A percentile compares a stretch with the other conserved stretches of the same genome.
Evolutionary conservation across 2,329 filamentous ascomycete species (phyloP).

Genomic region (Fusarium nodosum): DNA sequence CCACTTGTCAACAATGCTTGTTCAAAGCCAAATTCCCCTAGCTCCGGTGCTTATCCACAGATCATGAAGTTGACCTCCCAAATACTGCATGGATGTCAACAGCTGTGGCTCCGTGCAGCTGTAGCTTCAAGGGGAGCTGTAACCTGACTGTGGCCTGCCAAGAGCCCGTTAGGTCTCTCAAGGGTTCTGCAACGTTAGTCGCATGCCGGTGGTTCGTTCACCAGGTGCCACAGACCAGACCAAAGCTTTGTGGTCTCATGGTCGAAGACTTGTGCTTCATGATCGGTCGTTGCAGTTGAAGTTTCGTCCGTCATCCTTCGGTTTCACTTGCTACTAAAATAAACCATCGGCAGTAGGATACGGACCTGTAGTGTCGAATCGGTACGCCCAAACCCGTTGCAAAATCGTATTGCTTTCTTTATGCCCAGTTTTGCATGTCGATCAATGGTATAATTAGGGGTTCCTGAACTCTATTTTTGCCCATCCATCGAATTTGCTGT

Average conservation of each 20-base stretch:
- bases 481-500: slow-evolving; percentile 23
- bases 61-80: slow-evolving; percentile 28
- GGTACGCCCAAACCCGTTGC: background rate
- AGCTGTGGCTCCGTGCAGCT: slow-evolving; percentile 10
- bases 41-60: slow-evolving; percentile 14
- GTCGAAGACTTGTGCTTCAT: slow-evolving; percentile 19
- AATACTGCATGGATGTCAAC: slow-evolving; percentile 29
- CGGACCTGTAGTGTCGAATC: background rate
- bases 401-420: slow-evolving; percentile 1
- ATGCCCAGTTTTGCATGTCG: slow-evolving; percentile 21
- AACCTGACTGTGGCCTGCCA: slow-evolving; percentile 25
- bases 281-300: slow-evolving; percentile 17
- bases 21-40: slow-evolving; percentile 17
- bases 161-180: slow-evolving; percentile 32
- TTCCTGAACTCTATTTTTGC: slow-evolving; percentile 33
- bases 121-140: slow-evolving; percentile 6
- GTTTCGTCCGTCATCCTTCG: background rate
- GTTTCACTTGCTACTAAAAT: background rate
- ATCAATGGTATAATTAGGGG: slow-evolving; percentile 29
- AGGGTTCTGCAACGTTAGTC: slow-evolving; percentile 35
- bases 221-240: slow-evolving; percentile 12
- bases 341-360: background rate
- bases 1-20: slow-evolving; percentile 35
- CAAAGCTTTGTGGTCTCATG: slow-evolving; percentile 29
- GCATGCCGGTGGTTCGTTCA: slow-evolving; percentile 25